Conservation (phyloP, 768 basidiomycete genomes). For the Lactarius vividus region DNA sequence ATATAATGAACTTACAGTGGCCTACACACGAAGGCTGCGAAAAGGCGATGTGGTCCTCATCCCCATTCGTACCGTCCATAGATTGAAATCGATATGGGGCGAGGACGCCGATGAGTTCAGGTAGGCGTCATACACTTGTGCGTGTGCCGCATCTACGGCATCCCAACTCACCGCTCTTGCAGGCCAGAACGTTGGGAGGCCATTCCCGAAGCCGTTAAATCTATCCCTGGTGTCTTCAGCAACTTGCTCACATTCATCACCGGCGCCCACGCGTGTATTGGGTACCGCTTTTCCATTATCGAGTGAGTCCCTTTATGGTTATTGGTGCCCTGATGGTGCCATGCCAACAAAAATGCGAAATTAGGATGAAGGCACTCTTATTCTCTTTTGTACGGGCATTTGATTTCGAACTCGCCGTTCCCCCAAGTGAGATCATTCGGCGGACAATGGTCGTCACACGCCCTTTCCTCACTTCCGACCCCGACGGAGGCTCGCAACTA, state of each 20-base stretch:
- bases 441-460: slow-evolving; percentile 22
- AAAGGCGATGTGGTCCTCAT: slow-evolving; percentile 21
- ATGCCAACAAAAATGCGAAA: neutral
- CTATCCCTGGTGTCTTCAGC: slow-evolving; percentile 22
- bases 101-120: slow-evolving; percentile 30
- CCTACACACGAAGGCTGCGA: neutral
- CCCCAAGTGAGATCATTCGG: slow-evolving; percentile 9
- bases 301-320: slow-evolving; percentile 18
- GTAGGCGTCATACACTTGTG: slow-evolving; percentile 24
- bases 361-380: slow-evolving; percentile 31
- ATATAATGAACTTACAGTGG: neutral
- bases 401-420: slow-evolving; percentile 27
- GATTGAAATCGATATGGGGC: slow-evolving; percentile 26
- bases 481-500: slow-evolving; percentile 17
- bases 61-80: slow-evolving; percentile 21
- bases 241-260: slow-evolving; percentile 24
- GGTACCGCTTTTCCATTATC: slow-evolving; percentile 26
- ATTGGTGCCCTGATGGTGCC: no score
- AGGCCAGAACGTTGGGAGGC: slow-evolving; percentile 30
- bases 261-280: slow-evolving; percentile 27
- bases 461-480: slow-evolving; percentile 18
- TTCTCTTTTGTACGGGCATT: slow-evolving; percentile 31
- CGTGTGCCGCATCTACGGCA: neutral
- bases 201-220: slow-evolving; percentile 16
- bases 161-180: neutral